A percentile compares a stretch with the other conserved stretches of the same genome.
Evolutionary conservation across 2,329 filamentous ascomycete genomes (phyloP).

Genomic region (Paraconiothyrium brasiliense): DNA sequence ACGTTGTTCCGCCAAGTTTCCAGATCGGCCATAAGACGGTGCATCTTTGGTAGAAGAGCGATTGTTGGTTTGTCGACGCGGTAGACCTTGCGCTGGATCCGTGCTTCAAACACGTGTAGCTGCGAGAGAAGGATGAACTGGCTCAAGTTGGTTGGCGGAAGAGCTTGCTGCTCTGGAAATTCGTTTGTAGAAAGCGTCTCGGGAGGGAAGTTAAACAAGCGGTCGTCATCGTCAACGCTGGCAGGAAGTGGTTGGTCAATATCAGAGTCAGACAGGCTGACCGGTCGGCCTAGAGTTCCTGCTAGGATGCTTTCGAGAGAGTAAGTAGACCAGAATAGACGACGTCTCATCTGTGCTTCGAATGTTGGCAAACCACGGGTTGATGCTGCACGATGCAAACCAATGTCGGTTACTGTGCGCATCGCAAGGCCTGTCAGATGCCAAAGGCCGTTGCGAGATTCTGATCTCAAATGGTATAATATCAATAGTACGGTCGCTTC

Average conservation of each 20-base stretch:
- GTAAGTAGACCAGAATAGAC: constrained; percentile 64
- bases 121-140: constrained; percentile 49
- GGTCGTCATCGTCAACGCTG: constrained; percentile 55
- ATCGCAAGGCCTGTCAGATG: constrained; percentile 65
- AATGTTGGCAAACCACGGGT: constrained; percentile 54
- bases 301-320: constrained; percentile 61
- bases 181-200: constrained; percentile 5
- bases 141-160: constrained; percentile 15
- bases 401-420: constrained; percentile 63
- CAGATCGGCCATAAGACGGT: constrained; percentile 56
- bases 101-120: constrained; percentile 59
- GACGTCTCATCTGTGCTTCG: constrained; percentile 56
- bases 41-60: constrained; percentile 58
- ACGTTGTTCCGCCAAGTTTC: constrained; percentile 58
- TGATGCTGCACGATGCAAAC: constrained; percentile 60
- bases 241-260: constrained; percentile 61
- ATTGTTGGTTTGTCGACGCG: constrained; percentile 58
- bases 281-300: constrained; percentile 61
- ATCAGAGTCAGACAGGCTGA: constrained; percentile 61
- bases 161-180: constrained; percentile 6
- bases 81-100: constrained; percentile 63
- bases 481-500: constrained; percentile 63
- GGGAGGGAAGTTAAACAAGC: constrained; percentile 17
- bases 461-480: constrained; percentile 61
- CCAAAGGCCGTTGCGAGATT: constrained; percentile 62